phyloP scores from a whole-genome alignment of 345 rosid genomes.

The Hirschfeldia incana region DNA sequence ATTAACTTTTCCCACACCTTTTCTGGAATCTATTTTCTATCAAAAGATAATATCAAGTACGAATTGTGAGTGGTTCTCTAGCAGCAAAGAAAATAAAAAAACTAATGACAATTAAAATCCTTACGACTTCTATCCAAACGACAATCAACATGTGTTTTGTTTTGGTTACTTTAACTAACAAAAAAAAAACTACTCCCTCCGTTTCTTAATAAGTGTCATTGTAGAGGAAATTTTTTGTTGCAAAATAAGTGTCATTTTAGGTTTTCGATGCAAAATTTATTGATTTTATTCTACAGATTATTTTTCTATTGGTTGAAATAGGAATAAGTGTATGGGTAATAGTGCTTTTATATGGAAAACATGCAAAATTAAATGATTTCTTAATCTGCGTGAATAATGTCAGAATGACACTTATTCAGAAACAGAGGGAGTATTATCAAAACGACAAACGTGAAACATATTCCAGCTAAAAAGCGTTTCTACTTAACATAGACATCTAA shows the following conservation, averaged over 20 bases:
- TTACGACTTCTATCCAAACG: not conserved
- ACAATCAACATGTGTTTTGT: not conserved
- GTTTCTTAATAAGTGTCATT: no score
- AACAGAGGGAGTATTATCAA: not conserved
- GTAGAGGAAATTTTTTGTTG: no score
- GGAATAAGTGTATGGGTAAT: no score
- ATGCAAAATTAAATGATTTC: no score
- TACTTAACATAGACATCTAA: not conserved
- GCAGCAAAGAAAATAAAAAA: not conserved
- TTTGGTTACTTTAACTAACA: not conserved
- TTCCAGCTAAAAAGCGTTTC: slow-evolving; percentile 1
- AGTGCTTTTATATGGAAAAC: no score
- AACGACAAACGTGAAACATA: slow-evolving; percentile 29
- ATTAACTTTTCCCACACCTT: slow-evolving; percentile 8
- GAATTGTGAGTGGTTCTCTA: not conserved
- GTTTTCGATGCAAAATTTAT: no score
- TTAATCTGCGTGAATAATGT: no score
- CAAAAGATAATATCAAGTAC: not conserved
- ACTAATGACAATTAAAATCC: not conserved
- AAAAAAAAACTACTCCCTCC: no score
- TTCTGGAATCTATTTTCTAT: slow-evolving; percentile 9
- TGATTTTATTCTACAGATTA: no score
- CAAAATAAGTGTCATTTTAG: no score
- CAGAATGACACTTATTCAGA: no score
- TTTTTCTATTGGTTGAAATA: no score